phyloP scores from a whole-genome alignment of 176 grass and related monocot genomes.

The Tuctoria greenei region DNA sequence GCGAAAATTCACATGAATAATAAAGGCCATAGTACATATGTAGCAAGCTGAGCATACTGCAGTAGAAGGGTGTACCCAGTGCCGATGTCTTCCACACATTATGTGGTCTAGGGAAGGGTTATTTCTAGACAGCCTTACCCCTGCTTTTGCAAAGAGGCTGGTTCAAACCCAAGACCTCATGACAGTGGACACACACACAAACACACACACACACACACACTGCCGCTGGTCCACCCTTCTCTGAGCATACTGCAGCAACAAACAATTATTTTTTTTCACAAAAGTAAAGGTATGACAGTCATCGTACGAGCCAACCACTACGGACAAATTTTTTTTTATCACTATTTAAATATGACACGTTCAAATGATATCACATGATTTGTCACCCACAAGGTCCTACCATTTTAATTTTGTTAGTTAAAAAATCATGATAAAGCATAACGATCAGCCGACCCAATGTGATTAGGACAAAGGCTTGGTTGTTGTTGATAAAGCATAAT shows the following conservation, averaged over 20 bases:
- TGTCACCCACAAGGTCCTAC: neutral
- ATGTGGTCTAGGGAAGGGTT: no score
- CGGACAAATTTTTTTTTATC: neutral
- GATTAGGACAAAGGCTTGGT: no score
- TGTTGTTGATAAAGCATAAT: neutral
- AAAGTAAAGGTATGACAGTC: neutral
- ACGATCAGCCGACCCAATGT: no score
- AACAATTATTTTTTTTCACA: neutral
- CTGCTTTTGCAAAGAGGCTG: no score
- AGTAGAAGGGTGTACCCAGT: neutral
- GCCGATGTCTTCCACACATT: no score
- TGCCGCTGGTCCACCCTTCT: no score
- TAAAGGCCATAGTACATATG: neutral
- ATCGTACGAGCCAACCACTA: neutral
- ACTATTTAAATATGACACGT: neutral
- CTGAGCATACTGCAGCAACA: neutral
- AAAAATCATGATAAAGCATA: neutral
- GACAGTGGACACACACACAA: no score
- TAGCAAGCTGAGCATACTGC: neutral
- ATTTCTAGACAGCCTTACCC: no score
- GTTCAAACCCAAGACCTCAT: no score
- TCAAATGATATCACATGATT: neutral
- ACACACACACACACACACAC: no score
- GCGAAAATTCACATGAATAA: neutral
- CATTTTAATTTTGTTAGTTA: neutral